phyloP scores from a whole-genome alignment of 2,329 filamentous ascomycete genomes.

The Colletotrichum viniferum region DNA sequence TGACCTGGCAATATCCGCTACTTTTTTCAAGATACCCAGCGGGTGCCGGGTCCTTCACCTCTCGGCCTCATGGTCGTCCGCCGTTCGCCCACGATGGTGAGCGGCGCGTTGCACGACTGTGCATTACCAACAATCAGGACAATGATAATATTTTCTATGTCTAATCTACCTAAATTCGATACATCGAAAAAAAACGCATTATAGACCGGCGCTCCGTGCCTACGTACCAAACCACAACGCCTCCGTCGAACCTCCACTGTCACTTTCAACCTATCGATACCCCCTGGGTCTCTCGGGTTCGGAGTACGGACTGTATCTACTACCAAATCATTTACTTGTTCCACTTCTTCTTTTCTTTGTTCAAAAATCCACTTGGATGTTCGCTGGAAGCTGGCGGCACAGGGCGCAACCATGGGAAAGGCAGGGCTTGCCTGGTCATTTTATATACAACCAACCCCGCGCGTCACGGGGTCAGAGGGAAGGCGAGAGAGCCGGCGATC shows the following conservation, averaged over 20 bases:
- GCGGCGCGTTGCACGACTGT: conserved; percentile 5
- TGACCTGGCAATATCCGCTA: conserved; percentile 12
- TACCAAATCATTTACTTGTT: background rate
- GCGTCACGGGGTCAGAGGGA: background rate
- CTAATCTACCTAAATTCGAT: conserved; percentile 17
- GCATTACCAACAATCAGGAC: conserved; percentile 6
- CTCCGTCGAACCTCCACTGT: conserved; percentile 3
- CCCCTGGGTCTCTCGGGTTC: conserved; percentile 5
- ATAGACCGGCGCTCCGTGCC: conserved; percentile 17
- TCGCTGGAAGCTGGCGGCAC: background rate
- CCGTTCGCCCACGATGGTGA: background rate
- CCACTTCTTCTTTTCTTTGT: background rate
- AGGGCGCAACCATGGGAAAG: conserved; percentile 17
- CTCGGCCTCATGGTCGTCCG: conserved; percentile 7
- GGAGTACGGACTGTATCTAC: conserved; percentile 20
- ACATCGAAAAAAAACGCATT: conserved; percentile 15
- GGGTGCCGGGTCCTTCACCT: background rate
- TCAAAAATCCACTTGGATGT: conserved; percentile 3
- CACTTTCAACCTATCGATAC: conserved; percentile 10
- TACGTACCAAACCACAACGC: background rate
- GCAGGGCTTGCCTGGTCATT: conserved; percentile 17
- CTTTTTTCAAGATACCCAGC: conserved; percentile 22
- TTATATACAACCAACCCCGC: background rate
- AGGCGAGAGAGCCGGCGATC: conserved; percentile 2
- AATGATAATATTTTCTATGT: conserved; percentile 23